Conservation (phyloP, 2,329 filamentous ascomycete genomes). For the Coniochaeta ligniaria region DNA sequence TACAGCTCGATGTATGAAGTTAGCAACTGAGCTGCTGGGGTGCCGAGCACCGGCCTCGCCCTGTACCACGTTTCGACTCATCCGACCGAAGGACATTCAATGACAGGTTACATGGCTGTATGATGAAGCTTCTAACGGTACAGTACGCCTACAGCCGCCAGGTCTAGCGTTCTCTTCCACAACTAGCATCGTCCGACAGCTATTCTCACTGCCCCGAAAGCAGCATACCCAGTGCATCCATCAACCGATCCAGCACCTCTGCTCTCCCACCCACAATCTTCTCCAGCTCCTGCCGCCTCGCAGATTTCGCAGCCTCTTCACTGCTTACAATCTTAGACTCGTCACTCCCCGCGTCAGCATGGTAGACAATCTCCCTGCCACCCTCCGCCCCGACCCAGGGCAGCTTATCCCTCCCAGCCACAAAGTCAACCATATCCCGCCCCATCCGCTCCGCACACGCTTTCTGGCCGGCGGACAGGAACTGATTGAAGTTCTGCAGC, state of each 20-base stretch:
- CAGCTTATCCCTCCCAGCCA: slow-evolving; percentile 17
- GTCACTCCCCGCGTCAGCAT: slow-evolving; percentile 5
- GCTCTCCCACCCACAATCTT: slow-evolving; percentile 3
- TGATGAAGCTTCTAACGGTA: too few species aligned
- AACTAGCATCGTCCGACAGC: too few species aligned
- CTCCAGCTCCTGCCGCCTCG: slow-evolving; percentile 5
- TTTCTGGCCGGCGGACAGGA: slow-evolving; percentile 23
- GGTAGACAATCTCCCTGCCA: slow-evolving; percentile 5
- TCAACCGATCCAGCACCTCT: slow-evolving; percentile 6
- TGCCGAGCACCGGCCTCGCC: too few species aligned
- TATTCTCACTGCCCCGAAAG: slow-evolving; percentile 3
- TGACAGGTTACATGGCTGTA: too few species aligned
- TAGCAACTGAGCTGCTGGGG: too few species aligned
- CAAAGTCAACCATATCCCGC: slow-evolving; percentile 28
- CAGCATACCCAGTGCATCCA: slow-evolving; percentile 6
- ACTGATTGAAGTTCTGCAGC: slow-evolving; percentile 36
- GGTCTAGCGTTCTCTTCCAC: too few species aligned
- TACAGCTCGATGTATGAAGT: too few species aligned
- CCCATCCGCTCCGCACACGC: slow-evolving; percentile 24
- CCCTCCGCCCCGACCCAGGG: neutral
- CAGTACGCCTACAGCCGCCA: too few species aligned
- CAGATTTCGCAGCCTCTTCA: neutral
- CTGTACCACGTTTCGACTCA: too few species aligned
- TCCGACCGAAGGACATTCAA: too few species aligned
- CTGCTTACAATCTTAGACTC: neutral